phyloP scores from a whole-genome alignment of 192 early-diverging fungal species.

The Thamnidium elegans region DNA sequence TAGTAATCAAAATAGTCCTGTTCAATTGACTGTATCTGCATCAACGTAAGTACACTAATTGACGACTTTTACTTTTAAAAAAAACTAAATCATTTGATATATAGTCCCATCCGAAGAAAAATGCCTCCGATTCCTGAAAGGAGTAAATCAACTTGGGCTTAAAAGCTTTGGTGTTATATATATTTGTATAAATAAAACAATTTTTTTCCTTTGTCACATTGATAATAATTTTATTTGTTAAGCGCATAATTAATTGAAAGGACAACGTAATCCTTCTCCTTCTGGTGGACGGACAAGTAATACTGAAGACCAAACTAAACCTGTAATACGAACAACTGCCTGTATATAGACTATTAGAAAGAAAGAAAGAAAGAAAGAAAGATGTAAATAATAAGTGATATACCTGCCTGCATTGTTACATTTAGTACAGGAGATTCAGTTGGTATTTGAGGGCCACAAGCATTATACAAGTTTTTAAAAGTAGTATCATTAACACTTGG shows the following conservation, averaged over 20 bases:
- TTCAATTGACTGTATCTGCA: no score
- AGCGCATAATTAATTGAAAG: background rate
- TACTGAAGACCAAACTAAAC: slow-evolving; percentile 5
- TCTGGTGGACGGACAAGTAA: background rate
- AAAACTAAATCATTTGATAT: background rate
- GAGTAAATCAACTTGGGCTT: background rate
- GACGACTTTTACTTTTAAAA: background rate
- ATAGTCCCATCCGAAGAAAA: background rate
- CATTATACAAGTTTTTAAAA: slow-evolving; percentile 26
- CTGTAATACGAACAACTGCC: slow-evolving; percentile 10
- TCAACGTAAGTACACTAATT: no score
- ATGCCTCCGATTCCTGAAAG: background rate
- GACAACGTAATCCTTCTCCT: slow-evolving; percentile 7
- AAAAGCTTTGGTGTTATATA: background rate
- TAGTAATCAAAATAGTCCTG: background rate
- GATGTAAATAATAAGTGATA: no score
- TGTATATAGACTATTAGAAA: background rate
- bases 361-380: background rate
- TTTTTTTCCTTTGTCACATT: no score
- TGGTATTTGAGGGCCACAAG: slow-evolving; percentile 18
- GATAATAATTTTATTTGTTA: no score
- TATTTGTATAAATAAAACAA: background rate
- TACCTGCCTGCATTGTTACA: slow-evolving; percentile 11
- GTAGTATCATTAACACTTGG: slow-evolving; percentile 10
- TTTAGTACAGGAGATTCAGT: slow-evolving; percentile 3